Evolutionary conservation across 2,329 filamentous ascomycete species (phyloP).

Genomic region (Lachnellula arida): DNA sequence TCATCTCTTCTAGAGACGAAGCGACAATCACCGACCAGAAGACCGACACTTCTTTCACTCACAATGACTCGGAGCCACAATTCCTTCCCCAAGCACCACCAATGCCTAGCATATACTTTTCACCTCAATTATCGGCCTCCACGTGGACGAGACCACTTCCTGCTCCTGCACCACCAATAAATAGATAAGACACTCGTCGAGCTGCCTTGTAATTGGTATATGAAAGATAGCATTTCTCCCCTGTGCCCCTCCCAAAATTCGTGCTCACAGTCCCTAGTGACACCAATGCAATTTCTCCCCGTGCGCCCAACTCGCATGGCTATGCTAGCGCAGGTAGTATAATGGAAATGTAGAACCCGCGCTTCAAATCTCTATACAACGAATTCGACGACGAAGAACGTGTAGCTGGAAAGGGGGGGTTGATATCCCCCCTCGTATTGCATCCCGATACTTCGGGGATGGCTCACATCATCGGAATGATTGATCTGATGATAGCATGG

Average conservation of each 20-base stretch:
- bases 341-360: slow-evolving; percentile 41
- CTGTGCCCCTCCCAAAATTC: not conserved
- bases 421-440: slow-evolving; percentile 48
- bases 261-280: slow-evolving; percentile 11
- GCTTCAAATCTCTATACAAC: slow-evolving; percentile 21
- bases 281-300: slow-evolving; percentile 27
- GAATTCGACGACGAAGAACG: slow-evolving; percentile 35
- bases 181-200: slow-evolving; percentile 39
- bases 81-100: slow-evolving; percentile 38
- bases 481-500: slow-evolving; percentile 43
- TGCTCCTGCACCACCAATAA: slow-evolving; percentile 24
- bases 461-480: slow-evolving; percentile 51
- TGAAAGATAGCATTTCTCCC: slow-evolving; percentile 37
- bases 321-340: slow-evolving; percentile 44
- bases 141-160: slow-evolving; percentile 44
- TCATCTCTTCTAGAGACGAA: not conserved
- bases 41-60: slow-evolving; percentile 43
- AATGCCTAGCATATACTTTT: slow-evolving; percentile 39
- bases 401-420: slow-evolving; percentile 31
- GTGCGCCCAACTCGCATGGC: slow-evolving; percentile 41
- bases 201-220: slow-evolving; percentile 47
- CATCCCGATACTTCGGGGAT: slow-evolving; percentile 57
- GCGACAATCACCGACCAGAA: not conserved
- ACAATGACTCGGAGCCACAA: slow-evolving; percentile 47
- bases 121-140: slow-evolving; percentile 27